A percentile compares a stretch with the other conserved stretches of the same genome.
Conservation (phyloP, 2,329 filamentous ascomycete species). For the Cadophora luteo-olivacea region DNA sequence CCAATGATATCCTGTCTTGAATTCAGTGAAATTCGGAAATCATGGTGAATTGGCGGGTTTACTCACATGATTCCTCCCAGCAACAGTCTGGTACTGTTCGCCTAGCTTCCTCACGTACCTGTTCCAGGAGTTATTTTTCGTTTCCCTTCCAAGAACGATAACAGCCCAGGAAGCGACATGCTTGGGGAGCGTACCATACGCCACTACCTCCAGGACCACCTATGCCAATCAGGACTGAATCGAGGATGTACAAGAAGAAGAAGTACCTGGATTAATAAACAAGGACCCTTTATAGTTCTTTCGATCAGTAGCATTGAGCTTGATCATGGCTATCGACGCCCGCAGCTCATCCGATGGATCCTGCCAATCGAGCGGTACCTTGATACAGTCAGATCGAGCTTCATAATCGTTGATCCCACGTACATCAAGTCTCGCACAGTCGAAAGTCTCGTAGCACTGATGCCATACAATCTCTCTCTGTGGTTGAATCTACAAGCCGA, state of each 20-base stretch:
- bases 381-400: neutral
- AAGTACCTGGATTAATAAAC: constrained; percentile 34
- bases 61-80: constrained; percentile 54
- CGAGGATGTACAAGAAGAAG: neutral
- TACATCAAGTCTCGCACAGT: constrained; percentile 39
- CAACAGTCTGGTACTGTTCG: constrained; percentile 48
- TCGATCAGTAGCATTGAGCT: constrained; percentile 32
- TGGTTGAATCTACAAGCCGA: constrained; percentile 14
- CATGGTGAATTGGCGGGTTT: neutral
- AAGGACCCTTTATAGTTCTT: constrained; percentile 33
- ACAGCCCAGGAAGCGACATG: too few species aligned
- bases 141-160: too few species aligned
- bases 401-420: neutral
- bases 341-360: constrained; percentile 31
- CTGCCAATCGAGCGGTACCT: constrained; percentile 37
- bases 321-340: constrained; percentile 33
- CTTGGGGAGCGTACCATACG: constrained; percentile 23
- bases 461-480: constrained; percentile 32
- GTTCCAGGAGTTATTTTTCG: too few species aligned
- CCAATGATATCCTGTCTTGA: constrained; percentile 51
- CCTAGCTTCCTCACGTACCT: constrained; percentile 31
- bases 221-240: constrained; percentile 6
- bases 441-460: constrained; percentile 34
- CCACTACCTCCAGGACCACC: constrained; percentile 57
- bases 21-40: neutral